A percentile compares a stretch with the other conserved stretches of the same genome.
Evolutionary conservation across 495 filamentous ascomycete species (phyloP).

Genomic region (Achaetomiella virescens): DNA sequence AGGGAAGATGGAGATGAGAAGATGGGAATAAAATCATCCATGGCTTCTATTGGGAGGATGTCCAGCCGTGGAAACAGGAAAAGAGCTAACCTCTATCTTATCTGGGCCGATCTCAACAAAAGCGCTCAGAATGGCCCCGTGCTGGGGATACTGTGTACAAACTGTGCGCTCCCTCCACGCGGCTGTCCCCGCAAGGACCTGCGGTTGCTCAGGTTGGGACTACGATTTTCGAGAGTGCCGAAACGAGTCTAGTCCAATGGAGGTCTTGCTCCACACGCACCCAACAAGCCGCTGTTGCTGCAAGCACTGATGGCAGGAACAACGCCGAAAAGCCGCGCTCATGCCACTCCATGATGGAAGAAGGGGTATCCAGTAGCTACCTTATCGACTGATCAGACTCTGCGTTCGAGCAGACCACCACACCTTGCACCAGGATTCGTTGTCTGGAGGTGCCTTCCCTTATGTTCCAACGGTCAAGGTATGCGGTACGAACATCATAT

Average conservation of each 20-base stretch:
- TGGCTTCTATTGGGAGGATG: too few species aligned
- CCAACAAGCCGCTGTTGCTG: too few species aligned
- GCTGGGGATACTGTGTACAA: not conserved
- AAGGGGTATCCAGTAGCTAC: too few species aligned
- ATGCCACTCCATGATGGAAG: not conserved
- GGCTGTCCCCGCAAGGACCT: not conserved
- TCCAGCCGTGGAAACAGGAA: too few species aligned
- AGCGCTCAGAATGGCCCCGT: not conserved
- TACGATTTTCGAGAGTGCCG: not conserved
- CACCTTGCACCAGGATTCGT: too few species aligned
- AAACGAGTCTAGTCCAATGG: not conserved
- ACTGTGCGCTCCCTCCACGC: conserved; percentile 1
- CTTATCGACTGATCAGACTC: not conserved
- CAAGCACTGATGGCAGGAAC: conserved; percentile 1
- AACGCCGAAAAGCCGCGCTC: not conserved
- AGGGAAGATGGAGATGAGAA: conserved; percentile 14
- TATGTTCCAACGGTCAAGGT: too few species aligned
- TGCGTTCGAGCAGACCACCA: too few species aligned
- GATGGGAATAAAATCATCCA: not conserved
- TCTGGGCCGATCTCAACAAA: not conserved
- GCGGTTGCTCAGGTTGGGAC: too few species aligned
- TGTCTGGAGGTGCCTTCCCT: too few species aligned
- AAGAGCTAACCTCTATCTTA: too few species aligned
- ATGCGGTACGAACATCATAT: too few species aligned
- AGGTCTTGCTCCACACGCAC: too few species aligned